A percentile compares a stretch with the other conserved stretches of the same genome.
Conservation (phyloP, 345 rosid genomes). For the Arabidopsis thaliana region DNA sequence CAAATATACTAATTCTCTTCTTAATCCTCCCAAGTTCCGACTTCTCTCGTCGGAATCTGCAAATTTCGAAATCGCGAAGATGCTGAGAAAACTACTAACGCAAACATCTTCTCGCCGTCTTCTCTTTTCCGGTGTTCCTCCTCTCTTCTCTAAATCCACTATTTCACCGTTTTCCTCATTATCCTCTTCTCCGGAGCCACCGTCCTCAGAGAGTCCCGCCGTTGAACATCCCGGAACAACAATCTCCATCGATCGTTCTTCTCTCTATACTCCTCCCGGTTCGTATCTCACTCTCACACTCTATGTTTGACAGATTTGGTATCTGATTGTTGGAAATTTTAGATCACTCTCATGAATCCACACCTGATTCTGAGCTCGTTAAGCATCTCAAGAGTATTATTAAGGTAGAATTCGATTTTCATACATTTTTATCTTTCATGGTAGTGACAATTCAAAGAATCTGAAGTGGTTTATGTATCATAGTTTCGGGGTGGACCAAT, state of each 20-base stretch:
- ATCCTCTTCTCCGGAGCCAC: conserved; percentile 52
- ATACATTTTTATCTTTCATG: conserved; percentile 1
- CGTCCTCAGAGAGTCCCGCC: conserved; percentile 42
- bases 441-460: not conserved
- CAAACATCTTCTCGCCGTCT: conserved; percentile 51
- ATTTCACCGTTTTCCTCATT: conserved; percentile 45
- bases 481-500: conserved; percentile 96
- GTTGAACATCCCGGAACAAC: conserved; percentile 54
- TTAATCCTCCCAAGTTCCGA: not conserved
- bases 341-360: conserved; percentile 74
- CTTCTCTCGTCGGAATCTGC: conserved; percentile 2
- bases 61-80: conserved; percentile 36
- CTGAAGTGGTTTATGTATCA: conserved; percentile 21
- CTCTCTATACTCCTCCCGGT: conserved; percentile 66
- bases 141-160: conserved; percentile 34
- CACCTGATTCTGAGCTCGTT: conserved; percentile 74
- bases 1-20: not conserved
- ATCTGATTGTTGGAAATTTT: conserved; percentile 9
- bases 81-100: conserved; percentile 56
- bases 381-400: conserved; percentile 90
- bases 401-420: conserved; percentile 55
- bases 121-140: conserved; percentile 42
- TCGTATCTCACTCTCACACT: not conserved
- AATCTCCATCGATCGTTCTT: conserved; percentile 80
- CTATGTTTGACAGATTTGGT: conserved; percentile 1